These are phyloP conservation scores for Podaxis rugospora DNA, from an alignment of 768 basidiomycete genomes.

Conservation along the genomic window DNA sequence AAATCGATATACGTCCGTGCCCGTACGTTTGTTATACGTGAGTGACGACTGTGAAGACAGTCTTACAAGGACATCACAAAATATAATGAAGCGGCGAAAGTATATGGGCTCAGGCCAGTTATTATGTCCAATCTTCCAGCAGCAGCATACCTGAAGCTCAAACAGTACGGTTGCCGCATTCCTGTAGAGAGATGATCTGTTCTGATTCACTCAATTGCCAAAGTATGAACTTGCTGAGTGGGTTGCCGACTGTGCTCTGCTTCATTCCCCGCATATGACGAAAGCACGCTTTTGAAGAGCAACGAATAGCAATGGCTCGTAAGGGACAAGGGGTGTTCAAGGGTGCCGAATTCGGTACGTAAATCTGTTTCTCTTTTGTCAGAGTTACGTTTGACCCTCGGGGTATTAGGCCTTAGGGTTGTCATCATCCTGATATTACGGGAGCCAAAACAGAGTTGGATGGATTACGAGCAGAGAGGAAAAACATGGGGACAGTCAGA, in stretches of 20 bases:
- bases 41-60: no score
- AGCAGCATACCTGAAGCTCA: conserved; percentile 31
- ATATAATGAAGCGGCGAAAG: conserved; percentile 24
- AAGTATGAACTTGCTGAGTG: conserved; percentile 31
- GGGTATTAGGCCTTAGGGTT: conserved; percentile 28
- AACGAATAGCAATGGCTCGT: conserved; percentile 25
- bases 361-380: not conserved
- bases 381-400: not conserved
- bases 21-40: no score
- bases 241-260: conserved; percentile 29
- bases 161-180: conserved; percentile 18
- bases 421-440: conserved; percentile 27
- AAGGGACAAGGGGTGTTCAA: conserved; percentile 20
- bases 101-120: conserved; percentile 25
- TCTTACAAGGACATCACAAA: conserved; percentile 23
- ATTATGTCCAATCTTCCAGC: conserved; percentile 33
- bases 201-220: not conserved
- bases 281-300: conserved; percentile 34
- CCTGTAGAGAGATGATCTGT: not conserved
- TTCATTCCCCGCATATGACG: conserved; percentile 26
- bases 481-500: conserved; percentile 15
- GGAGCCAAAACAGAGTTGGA: conserved; percentile 24
- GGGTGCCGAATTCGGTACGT: conserved; percentile 25
- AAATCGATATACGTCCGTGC: no score
- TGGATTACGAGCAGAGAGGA: conserved; percentile 17